Evolutionary conservation across 495 filamentous ascomycete genomes (phyloP), one percentile per base, ranked within the genome.

Genomic region (Penicillium ochrochloron): DNA sequence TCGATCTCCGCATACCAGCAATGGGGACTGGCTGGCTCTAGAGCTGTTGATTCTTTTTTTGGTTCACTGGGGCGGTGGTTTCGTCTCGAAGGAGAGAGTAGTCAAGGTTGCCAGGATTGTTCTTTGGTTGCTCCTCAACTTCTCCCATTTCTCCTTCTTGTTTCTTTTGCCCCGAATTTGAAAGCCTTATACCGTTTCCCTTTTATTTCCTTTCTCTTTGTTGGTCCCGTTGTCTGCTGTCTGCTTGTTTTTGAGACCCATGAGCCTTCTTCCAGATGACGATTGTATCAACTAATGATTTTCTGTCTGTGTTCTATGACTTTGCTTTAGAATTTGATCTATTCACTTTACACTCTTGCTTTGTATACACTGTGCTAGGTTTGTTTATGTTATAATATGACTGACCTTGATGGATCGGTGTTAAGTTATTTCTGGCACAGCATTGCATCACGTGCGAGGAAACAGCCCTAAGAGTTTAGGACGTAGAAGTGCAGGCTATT

Each of bases 171-270:
- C 19, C 60, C 64, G 37, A 70, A 70, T 73, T 70, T 70, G 68
- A 70, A 55, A 73, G 70, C 68, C 65, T 55, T 70, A 73, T 73
- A 73, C 70, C 70, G 70, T 68, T 70, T 63, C 14, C 39, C 25
- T 33, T 53, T n/a, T 1, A 31, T 58, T 29, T 55, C 44, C 6
- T 66, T 63, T 39, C 37, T 57, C 35, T 60, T 58, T 44, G 48
- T 66, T 63, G 57, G 39, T 63, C 25, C 25, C 66, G 54, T 63
- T 63, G 60, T 66, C 64, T 63, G 42, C 29, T 62, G 25, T 57
- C 63, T 31, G 58, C 50, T 57, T 61, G 33, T 48, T 51, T 51
- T 62, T 60, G 56, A 58, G 56, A 58, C 56, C 25, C 56, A 58
- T 63, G 41, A 62, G 66, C 53, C 44, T 55, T 62, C 34, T 57